A percentile compares a stretch with the other conserved stretches of the same genome.
Conservation (phyloP, 805 yeast species). For the Priceomyces fermenticarens region DNA sequence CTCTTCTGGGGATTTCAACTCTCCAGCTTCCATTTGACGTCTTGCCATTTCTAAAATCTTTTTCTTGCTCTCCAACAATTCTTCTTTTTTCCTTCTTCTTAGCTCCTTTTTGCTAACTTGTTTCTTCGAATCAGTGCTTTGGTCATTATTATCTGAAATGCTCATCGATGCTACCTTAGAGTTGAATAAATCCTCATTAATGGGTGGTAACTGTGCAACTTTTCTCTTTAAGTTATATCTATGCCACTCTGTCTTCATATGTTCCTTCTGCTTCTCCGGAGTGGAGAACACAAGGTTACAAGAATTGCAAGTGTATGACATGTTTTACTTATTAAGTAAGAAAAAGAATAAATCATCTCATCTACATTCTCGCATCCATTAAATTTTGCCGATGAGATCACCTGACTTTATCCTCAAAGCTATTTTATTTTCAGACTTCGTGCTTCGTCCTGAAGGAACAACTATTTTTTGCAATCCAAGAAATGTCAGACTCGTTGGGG, state of each 20-base stretch:
- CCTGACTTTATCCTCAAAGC: constrained; percentile 1
- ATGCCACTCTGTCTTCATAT: constrained; percentile 99
- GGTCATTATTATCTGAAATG: constrained; percentile 14
- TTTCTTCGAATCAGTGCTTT: constrained; percentile 16
- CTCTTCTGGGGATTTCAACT: neutral
- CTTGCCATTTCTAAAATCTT: constrained; percentile 47
- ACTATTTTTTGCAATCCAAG: neutral
- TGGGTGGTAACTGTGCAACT: constrained; percentile 61
- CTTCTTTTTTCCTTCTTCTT: constrained; percentile 50
- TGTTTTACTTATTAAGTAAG: constrained; percentile 2
- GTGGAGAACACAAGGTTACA: constrained; percentile 78
- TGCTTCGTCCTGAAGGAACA: neutral
- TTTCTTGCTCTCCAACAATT: constrained; percentile 45
- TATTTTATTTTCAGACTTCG: constrained; percentile 1
- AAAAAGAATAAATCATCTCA: neutral
- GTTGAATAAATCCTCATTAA: constrained; percentile 40
- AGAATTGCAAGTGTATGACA: constrained; percentile 71
- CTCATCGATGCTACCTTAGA: constrained; percentile 22
- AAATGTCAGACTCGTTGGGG: constrained; percentile 1
- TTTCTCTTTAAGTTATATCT: constrained; percentile 91
- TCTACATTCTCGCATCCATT: neutral
- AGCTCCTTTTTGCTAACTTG: constrained; percentile 48
- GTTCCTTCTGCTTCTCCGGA: constrained; percentile 84
- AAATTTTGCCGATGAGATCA: constrained; percentile 7
- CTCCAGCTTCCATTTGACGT: constrained; percentile 25